phyloP scores from a whole-genome alignment of 805 yeast genomes.

The Monosporozyma aerobia region DNA sequence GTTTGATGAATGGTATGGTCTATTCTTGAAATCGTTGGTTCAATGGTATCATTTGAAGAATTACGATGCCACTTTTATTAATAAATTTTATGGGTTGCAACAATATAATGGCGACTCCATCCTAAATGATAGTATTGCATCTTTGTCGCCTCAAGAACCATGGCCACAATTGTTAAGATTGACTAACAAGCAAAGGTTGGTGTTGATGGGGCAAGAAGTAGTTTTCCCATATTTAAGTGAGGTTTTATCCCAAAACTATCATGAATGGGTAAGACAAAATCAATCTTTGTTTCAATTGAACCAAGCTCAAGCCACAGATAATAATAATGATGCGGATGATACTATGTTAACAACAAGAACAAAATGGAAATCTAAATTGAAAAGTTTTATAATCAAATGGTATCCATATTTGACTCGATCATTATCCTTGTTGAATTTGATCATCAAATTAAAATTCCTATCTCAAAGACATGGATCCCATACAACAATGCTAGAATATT shows the following conservation, averaged over 20 bases:
- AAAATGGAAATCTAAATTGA: constrained; percentile 3
- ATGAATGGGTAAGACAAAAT: neutral
- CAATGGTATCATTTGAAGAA: constrained; percentile 61
- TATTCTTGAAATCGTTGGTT: constrained; percentile 48
- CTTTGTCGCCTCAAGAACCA: neutral
- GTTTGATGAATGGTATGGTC: constrained; percentile 58
- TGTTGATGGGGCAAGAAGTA: constrained; percentile 49
- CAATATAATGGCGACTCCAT: constrained; percentile 1
- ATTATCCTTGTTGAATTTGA: constrained; percentile 41
- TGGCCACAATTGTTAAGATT: constrained; percentile 31
- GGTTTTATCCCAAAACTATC: constrained; percentile 33
- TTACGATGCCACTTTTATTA: constrained; percentile 85
- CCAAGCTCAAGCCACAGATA: neutral
- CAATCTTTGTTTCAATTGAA: neutral
- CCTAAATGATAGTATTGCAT: neutral
- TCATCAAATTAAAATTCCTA: constrained; percentile 54
- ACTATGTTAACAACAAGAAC: neutral
- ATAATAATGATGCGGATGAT: neutral
- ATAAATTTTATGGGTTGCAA: constrained; percentile 84
- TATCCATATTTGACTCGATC: constrained; percentile 53
- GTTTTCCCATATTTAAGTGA: constrained; percentile 61
- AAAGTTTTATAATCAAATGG: constrained; percentile 38
- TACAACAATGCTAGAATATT: constrained; percentile 50
- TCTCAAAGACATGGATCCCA: constrained; percentile 52
- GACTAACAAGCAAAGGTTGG: constrained; percentile 41